phyloP scores from a whole-genome alignment of 768 basidiomycete species.

The Russula emetica region DNA sequence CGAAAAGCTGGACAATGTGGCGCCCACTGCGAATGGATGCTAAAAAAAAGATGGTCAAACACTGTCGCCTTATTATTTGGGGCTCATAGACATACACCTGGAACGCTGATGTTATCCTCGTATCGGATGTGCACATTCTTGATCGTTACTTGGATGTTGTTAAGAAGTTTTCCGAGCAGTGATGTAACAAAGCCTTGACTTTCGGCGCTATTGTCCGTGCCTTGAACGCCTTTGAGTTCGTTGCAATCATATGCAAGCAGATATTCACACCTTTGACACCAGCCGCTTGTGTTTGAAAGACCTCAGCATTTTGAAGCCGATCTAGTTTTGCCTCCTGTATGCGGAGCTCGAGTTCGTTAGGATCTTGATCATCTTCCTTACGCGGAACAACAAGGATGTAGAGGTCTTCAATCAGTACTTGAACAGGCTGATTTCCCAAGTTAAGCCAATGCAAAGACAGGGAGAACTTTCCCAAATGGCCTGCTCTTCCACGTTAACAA shows the following conservation, averaged over 20 bases:
- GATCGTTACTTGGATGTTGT: constrained; percentile 93
- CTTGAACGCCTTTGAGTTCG: constrained; percentile 17
- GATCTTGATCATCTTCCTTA: constrained; percentile 59
- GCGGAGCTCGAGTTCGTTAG: constrained; percentile 79
- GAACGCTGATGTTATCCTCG: constrained; percentile 91
- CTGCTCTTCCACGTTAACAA: constrained; percentile 37
- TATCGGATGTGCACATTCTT: constrained; percentile 96
- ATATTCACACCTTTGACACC: constrained; percentile 42
- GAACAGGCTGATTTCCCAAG: constrained; percentile 83
- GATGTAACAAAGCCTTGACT: constrained; percentile 82
- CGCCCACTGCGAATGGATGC: constrained; percentile 92
- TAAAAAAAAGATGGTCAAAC: constrained; percentile 34
- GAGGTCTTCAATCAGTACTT: constrained; percentile 88
- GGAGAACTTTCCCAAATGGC: constrained; percentile 81
- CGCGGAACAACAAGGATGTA: constrained; percentile 90
- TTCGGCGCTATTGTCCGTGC: constrained; percentile 45
- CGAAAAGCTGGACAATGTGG: constrained; percentile 83
- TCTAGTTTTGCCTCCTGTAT: constrained; percentile 85
- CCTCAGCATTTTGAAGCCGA: constrained; percentile 82
- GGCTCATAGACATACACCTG: constrained; percentile 59
- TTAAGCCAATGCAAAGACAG: constrained; percentile 88
- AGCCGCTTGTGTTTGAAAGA: constrained; percentile 64
- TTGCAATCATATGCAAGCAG: constrained; percentile 1
- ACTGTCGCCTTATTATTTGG: constrained; percentile 7
- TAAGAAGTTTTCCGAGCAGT: constrained; percentile 82